Conservation (phyloP, 306 rosid genomes). For the Fragaria iinumae region DNA sequence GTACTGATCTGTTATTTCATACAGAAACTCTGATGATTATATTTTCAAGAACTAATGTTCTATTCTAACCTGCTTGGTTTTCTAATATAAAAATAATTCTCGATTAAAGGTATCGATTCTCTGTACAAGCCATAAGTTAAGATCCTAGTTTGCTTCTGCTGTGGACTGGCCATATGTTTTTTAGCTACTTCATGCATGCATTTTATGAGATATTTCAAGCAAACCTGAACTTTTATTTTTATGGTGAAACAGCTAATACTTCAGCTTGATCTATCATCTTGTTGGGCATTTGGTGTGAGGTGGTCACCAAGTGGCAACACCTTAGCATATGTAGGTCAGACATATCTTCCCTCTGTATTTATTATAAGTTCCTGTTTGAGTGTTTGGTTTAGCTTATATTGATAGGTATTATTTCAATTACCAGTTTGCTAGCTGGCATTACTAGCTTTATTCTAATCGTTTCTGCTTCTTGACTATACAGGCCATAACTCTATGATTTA, state of each 20-base stretch:
- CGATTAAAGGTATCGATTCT: neutral
- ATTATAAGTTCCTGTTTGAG: neutral
- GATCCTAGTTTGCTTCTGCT: neutral
- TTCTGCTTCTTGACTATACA: slow-evolving; percentile 33
- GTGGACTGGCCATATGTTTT: neutral
- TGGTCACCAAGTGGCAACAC: slow-evolving; percentile 99
- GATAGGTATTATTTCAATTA: slow-evolving; percentile 17
- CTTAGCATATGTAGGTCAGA: slow-evolving; percentile 89
- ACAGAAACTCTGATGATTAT: neutral
- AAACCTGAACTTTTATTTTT: slow-evolving; percentile 10
- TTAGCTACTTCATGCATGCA: neutral
- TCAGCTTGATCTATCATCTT: slow-evolving; percentile 87
- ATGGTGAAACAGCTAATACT: slow-evolving; percentile 70
- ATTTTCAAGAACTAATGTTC: neutral
- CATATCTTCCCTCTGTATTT: slow-evolving; percentile 28
- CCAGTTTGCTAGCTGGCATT: slow-evolving; percentile 18
- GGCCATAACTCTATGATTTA: slow-evolving; percentile 94
- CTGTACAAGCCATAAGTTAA: neutral
- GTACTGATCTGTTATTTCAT: neutral
- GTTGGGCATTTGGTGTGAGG: slow-evolving; percentile 95
- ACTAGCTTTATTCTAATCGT: slow-evolving; percentile 11
- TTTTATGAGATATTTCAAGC: neutral
- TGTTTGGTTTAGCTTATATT: slow-evolving; percentile 14
- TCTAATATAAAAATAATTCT: neutral
- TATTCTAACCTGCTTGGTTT: neutral